These are phyloP conservation scores for Dioscorea alata DNA, from an alignment of 106 monocot genomes.

Conservation along the genomic window DNA sequence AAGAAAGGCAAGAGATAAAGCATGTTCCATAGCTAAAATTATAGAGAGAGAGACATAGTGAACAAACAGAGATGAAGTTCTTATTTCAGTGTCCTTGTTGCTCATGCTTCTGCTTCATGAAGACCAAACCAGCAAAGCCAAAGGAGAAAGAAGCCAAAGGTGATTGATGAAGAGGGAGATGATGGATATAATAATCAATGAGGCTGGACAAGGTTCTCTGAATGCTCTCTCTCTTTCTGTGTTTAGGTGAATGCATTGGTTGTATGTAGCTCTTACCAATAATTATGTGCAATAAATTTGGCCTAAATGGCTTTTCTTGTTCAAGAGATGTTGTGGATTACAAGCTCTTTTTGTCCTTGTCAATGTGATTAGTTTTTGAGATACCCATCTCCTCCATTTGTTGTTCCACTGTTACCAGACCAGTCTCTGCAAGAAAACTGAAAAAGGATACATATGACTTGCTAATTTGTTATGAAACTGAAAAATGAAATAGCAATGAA, in stretches of 20 bases:
- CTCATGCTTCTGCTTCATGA: constrained; percentile 45
- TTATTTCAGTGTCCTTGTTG: constrained; percentile 31
- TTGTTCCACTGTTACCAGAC: constrained; percentile 58
- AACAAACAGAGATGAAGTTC: constrained; percentile 23
- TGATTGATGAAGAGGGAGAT: neutral
- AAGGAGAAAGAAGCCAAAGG: constrained; percentile 21
- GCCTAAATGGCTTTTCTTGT: neutral
- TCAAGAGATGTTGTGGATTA: neutral
- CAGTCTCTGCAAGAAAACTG: constrained; percentile 69
- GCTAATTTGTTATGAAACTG: neutral
- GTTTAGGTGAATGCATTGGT: neutral
- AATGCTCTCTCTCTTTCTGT: neutral
- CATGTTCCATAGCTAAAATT: too few species aligned
- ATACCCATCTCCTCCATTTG: constrained; percentile 75
- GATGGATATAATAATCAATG: neutral
- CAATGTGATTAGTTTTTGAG: constrained; percentile 7
- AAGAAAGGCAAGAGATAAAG: too few species aligned
- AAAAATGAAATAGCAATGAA: neutral
- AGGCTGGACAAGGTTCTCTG: too few species aligned
- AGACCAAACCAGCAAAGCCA: constrained; percentile 21
- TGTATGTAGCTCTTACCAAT: neutral
- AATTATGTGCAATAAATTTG: neutral
- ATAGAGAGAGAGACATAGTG: too few species aligned
- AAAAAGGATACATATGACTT: neutral
- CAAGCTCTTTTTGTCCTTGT: constrained; percentile 17